phyloP scores from a whole-genome alignment of 306 rosid species.

The Casuarina equisetifolia region DNA sequence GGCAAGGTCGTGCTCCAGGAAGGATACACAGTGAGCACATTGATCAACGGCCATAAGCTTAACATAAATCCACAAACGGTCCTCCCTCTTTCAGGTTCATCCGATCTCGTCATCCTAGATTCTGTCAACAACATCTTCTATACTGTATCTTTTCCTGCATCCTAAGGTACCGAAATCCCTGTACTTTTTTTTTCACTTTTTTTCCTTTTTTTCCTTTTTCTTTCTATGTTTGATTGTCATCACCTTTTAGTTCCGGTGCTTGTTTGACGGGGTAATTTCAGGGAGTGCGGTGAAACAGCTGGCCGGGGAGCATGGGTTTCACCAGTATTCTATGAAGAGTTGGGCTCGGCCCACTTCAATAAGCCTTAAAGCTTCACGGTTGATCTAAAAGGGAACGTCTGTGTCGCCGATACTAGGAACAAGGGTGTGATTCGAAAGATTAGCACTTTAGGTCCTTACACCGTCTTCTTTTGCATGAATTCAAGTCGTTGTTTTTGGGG shows the following conservation, averaged over 20 bases:
- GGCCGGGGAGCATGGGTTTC: constrained; percentile 35
- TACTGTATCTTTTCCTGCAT: constrained; percentile 43
- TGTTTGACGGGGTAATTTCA: constrained; percentile 22
- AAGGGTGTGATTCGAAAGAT: constrained; percentile 58
- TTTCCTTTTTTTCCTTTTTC: too few relatives aligned
- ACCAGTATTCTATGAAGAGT: constrained; percentile 56
- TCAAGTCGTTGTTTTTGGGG: not conserved
- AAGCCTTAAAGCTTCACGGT: constrained; percentile 62
- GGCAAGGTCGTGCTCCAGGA: constrained; percentile 47
- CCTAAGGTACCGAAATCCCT: constrained; percentile 43
- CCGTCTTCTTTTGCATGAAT: not conserved
- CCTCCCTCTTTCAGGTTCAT: constrained; percentile 43
- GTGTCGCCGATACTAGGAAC: constrained; percentile 53
- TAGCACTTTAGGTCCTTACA: constrained; percentile 41
- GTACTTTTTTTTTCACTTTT: not conserved
- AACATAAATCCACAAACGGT: constrained; percentile 37
- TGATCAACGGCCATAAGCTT: constrained; percentile 65
- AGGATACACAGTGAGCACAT: constrained; percentile 60
- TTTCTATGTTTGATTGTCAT: not conserved
- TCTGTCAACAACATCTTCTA: constrained; percentile 44
- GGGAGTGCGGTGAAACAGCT: constrained; percentile 44
- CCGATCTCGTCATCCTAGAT: constrained; percentile 67
- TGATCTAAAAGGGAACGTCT: constrained; percentile 59
- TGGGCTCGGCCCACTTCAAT: constrained; percentile 42
- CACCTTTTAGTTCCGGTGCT: not conserved